These are phyloP conservation scores for Ascomycota sp. DNA, from an alignment of 2,329 filamentous ascomycete genomes.

Conservation along the genomic window DNA sequence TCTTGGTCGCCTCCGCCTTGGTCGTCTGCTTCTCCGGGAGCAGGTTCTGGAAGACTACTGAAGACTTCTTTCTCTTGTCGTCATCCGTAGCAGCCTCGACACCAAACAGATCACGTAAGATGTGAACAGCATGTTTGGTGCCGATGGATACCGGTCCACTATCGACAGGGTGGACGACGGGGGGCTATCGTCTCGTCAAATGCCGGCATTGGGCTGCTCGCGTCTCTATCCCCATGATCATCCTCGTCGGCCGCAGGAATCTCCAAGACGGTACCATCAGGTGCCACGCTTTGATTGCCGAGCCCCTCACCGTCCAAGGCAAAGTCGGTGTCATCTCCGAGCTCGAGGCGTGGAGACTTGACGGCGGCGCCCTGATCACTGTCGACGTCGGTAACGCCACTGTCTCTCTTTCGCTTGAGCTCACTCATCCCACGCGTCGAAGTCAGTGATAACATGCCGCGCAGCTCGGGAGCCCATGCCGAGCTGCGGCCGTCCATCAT, in stretches of 20 bases:
- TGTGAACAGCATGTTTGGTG: slow-evolving; percentile 88
- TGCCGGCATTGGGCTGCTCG: slow-evolving; percentile 29
- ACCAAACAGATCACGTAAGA: slow-evolving; percentile 77
- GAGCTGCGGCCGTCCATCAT: slow-evolving; percentile 61
- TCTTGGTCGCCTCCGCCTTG: slow-evolving; percentile 87
- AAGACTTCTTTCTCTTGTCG: slow-evolving; percentile 52
- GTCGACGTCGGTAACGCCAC: slow-evolving; percentile 62
- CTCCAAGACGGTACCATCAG: slow-evolving; percentile 43
- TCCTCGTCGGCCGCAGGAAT: slow-evolving; percentile 40
- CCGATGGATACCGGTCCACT: slow-evolving; percentile 73
- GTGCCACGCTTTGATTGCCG: slow-evolving; percentile 30
- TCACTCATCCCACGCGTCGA: slow-evolving; percentile 57
- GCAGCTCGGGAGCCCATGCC: slow-evolving; percentile 80
- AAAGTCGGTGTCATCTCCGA: slow-evolving; percentile 45
- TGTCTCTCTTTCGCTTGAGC: slow-evolving; percentile 85
- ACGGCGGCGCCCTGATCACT: slow-evolving; percentile 40
- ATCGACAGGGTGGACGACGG: slow-evolving; percentile 59
- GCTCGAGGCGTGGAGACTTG: slow-evolving; percentile 49
- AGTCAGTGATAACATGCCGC: slow-evolving; percentile 78
- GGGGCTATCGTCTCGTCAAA: slow-evolving; percentile 66
- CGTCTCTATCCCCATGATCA: slow-evolving; percentile 22
- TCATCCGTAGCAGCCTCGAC: slow-evolving; percentile 46
- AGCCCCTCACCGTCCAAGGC: slow-evolving; percentile 26
- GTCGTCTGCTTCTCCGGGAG: slow-evolving; percentile 64
- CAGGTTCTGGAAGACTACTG: slow-evolving; percentile 78